phyloP scores from a whole-genome alignment of 352 stramenopile species.

The Phytophthora sansomeana region DNA sequence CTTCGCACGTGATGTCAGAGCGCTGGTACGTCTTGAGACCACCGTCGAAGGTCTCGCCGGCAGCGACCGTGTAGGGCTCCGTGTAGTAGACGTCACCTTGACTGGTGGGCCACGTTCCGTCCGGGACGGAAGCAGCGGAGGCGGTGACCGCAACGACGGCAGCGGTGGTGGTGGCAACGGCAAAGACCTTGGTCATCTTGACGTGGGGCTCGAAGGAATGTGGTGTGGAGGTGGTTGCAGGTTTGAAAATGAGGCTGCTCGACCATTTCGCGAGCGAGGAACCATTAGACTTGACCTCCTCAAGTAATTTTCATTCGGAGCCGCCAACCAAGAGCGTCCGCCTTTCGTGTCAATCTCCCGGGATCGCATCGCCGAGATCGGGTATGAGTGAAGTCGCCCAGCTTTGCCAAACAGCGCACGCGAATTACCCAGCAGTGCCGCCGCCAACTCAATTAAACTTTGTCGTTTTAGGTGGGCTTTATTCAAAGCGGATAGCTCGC shows the following conservation, averaged over 20 bases:
- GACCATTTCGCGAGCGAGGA: background rate
- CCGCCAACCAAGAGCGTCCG: background rate
- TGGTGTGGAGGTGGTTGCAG: slow-evolving; percentile 4
- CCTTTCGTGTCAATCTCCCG: background rate
- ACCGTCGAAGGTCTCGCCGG: slow-evolving; percentile 58
- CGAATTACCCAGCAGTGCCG: background rate
- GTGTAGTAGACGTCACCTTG: slow-evolving; percentile 26
- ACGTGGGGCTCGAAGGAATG: background rate
- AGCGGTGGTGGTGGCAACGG: background rate
- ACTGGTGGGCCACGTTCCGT: slow-evolving; percentile 38
- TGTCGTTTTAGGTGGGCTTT: background rate
- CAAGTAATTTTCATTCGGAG: too few species aligned
- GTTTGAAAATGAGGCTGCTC: slow-evolving; percentile 14
- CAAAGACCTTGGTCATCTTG: background rate
- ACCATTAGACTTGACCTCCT: background rate
- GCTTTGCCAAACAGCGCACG: background rate
- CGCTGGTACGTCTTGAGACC: slow-evolving; percentile 67
- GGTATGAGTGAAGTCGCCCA: slow-evolving; percentile 6
- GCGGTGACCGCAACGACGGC: slow-evolving; percentile 1
- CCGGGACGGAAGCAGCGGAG: slow-evolving; percentile 26
- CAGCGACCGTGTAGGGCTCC: slow-evolving; percentile 42
- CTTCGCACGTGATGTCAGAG: slow-evolving; percentile 50
- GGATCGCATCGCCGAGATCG: slow-evolving; percentile 4
- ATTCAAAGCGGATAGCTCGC: slow-evolving; percentile 2
- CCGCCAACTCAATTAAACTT: slow-evolving; percentile 15